Conservation (phyloP, 2,329 filamentous ascomycete genomes). For the Trichoderma lentiforme region DNA sequence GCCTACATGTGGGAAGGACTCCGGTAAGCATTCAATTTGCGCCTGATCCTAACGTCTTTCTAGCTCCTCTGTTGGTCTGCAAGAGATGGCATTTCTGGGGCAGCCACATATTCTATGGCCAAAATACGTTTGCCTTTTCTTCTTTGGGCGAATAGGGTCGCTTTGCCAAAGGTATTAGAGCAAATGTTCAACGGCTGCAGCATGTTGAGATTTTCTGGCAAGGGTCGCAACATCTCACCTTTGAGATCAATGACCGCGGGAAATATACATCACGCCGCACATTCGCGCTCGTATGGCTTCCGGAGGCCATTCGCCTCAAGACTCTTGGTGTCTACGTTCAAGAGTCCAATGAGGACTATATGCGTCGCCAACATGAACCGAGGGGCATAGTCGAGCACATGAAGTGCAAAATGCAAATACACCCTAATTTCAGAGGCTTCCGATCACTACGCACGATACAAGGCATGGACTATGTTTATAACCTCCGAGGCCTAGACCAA, state of each 20-base stretch:
- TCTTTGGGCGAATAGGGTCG: constrained; percentile 50
- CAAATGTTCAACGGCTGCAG: constrained; percentile 41
- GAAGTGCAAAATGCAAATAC: constrained; percentile 30
- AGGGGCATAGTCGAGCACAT: constrained; percentile 24
- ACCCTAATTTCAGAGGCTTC: constrained; percentile 39
- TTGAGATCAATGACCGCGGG: constrained; percentile 3
- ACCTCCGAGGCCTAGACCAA: constrained; percentile 42
- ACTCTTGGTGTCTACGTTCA: constrained; percentile 40
- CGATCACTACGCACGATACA: constrained; percentile 41
- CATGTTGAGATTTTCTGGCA: constrained; percentile 44
- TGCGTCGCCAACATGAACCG: constrained; percentile 39
- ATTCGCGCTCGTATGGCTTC: constrained; percentile 34
- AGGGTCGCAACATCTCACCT: constrained; percentile 35
- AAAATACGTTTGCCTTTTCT: constrained; percentile 51
- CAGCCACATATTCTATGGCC: constrained; percentile 45
- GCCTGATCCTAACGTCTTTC: constrained; percentile 34
- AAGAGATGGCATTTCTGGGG: constrained; percentile 41
- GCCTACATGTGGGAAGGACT: constrained; percentile 38
- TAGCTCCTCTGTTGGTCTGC: constrained; percentile 39
- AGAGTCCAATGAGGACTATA: constrained; percentile 32
- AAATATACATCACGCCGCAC: constrained; percentile 39
- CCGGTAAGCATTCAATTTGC: constrained; percentile 34
- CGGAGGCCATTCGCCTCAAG: constrained; percentile 37
- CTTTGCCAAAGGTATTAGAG: constrained; percentile 43
- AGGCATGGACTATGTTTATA: constrained; percentile 43